A percentile compares a stretch with the other conserved stretches of the same genome.
Conservation (phyloP, 495 filamentous ascomycete genomes). For the Penicillium angulare region DNA sequence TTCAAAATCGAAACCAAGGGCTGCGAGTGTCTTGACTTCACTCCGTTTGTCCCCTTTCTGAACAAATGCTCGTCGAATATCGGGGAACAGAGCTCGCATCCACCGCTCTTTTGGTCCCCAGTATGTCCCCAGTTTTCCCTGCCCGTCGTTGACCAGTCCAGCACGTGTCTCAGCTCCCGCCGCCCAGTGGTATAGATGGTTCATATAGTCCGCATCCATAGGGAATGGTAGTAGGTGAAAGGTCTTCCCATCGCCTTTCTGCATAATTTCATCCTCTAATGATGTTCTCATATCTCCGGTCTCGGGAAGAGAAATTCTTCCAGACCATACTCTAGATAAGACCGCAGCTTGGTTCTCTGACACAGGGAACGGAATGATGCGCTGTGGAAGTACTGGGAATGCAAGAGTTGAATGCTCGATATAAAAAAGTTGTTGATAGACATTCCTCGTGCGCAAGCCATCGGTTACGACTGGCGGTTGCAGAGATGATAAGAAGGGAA, state of each 20-base stretch:
- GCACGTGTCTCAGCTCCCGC: slow-evolving; percentile 35
- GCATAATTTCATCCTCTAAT: slow-evolving; percentile 47
- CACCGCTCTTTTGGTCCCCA: slow-evolving; percentile 70
- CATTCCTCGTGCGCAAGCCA: slow-evolving; percentile 64
- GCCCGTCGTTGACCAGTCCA: slow-evolving; percentile 44
- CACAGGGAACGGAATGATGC: slow-evolving; percentile 80
- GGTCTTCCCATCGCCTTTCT: slow-evolving; percentile 45
- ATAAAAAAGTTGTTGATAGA: slow-evolving; percentile 79
- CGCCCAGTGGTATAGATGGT: slow-evolving; percentile 64
- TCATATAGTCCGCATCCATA: slow-evolving; percentile 76
- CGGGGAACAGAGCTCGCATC: slow-evolving; percentile 53
- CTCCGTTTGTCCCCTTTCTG: slow-evolving; percentile 44
- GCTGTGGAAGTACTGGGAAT: slow-evolving; percentile 72
- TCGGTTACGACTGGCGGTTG: slow-evolving; percentile 59
- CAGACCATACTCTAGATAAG: slow-evolving; percentile 73
- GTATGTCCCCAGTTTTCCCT: slow-evolving; percentile 60
- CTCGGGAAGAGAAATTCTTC: slow-evolving; percentile 61
- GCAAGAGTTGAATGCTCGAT: slow-evolving; percentile 72
- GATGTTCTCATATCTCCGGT: slow-evolving; percentile 62
- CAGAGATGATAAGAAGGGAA: slow-evolving; percentile 56
- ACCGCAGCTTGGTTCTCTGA: slow-evolving; percentile 76
- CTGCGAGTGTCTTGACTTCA: slow-evolving; percentile 46
- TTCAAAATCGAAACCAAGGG: slow-evolving; percentile 61
- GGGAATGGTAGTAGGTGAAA: slow-evolving; percentile 73
- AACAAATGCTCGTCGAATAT: slow-evolving; percentile 56